Percentiles rank a stretch among this genome's conserved stretches.
Conservation (phyloP, 306 rosid species). For the Trifolium dubium region DNA sequence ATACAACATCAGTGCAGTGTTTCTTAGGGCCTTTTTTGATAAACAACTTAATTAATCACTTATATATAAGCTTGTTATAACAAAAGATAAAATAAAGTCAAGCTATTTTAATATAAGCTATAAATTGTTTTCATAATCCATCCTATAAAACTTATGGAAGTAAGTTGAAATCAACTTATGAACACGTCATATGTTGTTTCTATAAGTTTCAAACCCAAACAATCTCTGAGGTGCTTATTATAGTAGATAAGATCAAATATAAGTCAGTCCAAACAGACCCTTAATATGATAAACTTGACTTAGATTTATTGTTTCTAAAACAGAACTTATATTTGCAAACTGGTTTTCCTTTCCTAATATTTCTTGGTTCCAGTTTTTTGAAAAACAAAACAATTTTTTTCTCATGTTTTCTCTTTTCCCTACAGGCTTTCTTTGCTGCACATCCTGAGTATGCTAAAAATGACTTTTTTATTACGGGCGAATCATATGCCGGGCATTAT, state of each 20-base stretch:
- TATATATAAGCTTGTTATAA: not conserved
- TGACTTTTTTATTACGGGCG: constrained; percentile 94
- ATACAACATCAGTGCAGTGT: constrained; percentile 5
- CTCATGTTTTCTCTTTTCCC: constrained; percentile 21
- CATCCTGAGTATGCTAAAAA: constrained; percentile 80
- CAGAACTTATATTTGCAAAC: not conserved
- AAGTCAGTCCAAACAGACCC: not conserved
- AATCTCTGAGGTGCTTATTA: not conserved
- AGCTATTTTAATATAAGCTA: too few relatives aligned
- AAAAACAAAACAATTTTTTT: not conserved
- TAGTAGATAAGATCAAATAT: not conserved
- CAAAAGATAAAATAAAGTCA: not conserved
- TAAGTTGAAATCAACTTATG: not conserved
- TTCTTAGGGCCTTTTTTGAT: not conserved
- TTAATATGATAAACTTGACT: constrained; percentile 21
- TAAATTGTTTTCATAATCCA: too few relatives aligned
- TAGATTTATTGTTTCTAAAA: constrained; percentile 18
- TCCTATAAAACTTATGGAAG: too few relatives aligned
- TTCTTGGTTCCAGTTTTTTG: constrained; percentile 12
- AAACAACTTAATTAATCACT: too few relatives aligned
- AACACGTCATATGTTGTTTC: not conserved
- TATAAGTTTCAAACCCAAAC: not conserved
- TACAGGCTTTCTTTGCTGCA: constrained; percentile 80
- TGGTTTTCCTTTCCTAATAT: not conserved
- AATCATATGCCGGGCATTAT: constrained; percentile 98